Base-by-base conservation (phyloP, 192 early-diverging fungal genomes). In the Backusella sp. region DNA sequence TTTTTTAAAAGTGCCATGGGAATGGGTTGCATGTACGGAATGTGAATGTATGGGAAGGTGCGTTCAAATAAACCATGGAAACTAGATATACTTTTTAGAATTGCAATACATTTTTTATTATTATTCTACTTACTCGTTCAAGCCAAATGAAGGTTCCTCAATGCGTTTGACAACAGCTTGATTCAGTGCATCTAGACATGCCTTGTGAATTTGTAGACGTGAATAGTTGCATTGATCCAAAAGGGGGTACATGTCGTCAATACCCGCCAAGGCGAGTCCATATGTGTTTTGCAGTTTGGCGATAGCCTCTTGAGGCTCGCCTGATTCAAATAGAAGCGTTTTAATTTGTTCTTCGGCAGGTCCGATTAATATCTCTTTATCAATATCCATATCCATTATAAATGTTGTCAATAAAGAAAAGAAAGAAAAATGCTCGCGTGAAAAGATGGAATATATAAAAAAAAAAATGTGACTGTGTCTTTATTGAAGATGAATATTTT, bases 21-120 rank as follows among this genome's bases (percentile, higher is more conserved):
- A 28, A 89, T 79, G 17, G 84, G 80, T 53, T 85, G 86, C 72
- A 89, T 83, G 19, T 80, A 79, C 4, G 82, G 76, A 0, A 86
- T 83, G 35, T 82, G 74, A 41, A 89, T 84, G 66, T 89, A 87
- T 11, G 84, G 85, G 30, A 85, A 66, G 49, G 85, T 86, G n/a
- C 74, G 68, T 23, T 79, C 75, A 46, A 88, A 77, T 1, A 85
- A 67, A 23, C 81, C 73, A 36, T 82, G 72, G 44, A 86, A 86
- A 52, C 28, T 28, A 28, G 28, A 28, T 28, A 1, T 28, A 28
- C 1, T 28, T 28, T 28, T 28, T 28, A 32, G 32, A 32, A 32
- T 32, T 32, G 32, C 1, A 32, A 3, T 32, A n/a, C 2, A 32
- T 32, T 32, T 32, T 32, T 32, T 32, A 30, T 32, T 32, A 32